Evolutionary conservation across 176 grass and related monocot species (phyloP), one percentile per base, ranked within the genome.

Genomic region (Microstegium vimineum): DNA sequence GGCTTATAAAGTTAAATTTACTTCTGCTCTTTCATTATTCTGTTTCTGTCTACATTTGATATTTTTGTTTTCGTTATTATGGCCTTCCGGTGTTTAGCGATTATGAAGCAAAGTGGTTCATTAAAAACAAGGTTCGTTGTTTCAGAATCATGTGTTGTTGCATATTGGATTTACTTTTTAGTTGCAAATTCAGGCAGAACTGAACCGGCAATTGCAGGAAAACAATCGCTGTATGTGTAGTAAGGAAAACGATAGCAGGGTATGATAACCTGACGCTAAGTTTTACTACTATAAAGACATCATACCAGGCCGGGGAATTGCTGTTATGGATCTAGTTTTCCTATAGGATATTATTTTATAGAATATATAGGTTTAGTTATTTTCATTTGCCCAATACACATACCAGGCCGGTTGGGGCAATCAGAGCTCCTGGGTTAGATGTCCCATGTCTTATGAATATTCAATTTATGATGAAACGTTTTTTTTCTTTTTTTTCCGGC

Each of bases 1-100:
- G 40, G 59, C 78, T 75, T 76, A 62, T 37, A 63, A 81, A 87
- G 22, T 1, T 87, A 76, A 79, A 5, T 63, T 77, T 85, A 80
- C 71, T 41, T 51, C 51, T 69, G 14, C 28, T 62, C 9, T 30
- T 62, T 25, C 11, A 38, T 13, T 66, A 30, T 26, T 68, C 2
- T 60, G 16, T 28, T 60, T 77, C 12, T 49, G n/a, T 49, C 15
- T 28, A 2, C 18, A 16, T 14, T 33, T 63, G 26, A 10, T 30
- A 20, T 64, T 20, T 23, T 1, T 35, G 4, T 70, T 14, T 20
- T 4, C 4, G 66, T 11, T 56, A 18, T 11, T 56, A 18, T 49
- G 16, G 46, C 5, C 46, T 18, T 49, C 4, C 0, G 46, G 18
- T 17, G 46, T 49, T 49, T 47, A 17, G 15, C 46, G 5, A 6